Conservation (phyloP, 805 yeast genomes). For the Candida succiphila region DNA sequence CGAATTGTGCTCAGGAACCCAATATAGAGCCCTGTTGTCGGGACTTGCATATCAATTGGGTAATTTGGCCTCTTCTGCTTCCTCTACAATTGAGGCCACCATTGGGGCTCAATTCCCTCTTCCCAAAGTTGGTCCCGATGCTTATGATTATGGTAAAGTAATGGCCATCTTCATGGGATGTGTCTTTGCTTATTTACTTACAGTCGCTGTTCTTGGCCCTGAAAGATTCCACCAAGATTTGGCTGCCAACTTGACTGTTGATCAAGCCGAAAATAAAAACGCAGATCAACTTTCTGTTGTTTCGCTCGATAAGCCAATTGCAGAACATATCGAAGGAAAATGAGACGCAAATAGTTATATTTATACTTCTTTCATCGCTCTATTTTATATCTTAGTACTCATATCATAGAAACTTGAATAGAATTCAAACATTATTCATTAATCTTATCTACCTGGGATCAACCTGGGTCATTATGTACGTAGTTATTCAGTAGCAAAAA, state of each 20-base stretch:
- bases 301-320: not conserved
- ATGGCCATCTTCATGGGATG: constrained; percentile 65
- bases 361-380: not conserved
- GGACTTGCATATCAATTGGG: constrained; percentile 66
- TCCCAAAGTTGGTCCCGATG: constrained; percentile 19
- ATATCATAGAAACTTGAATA: not conserved
- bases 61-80: constrained; percentile 62
- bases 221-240: constrained; percentile 35
- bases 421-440: not conserved
- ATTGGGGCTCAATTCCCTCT: constrained; percentile 54
- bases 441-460: not conserved
- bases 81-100: constrained; percentile 61
- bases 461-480: too few relatives aligned
- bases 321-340: not conserved
- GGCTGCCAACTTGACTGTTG: constrained; percentile 57
- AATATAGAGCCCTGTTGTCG: constrained; percentile 49
- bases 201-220: constrained; percentile 46
- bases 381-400: not conserved
- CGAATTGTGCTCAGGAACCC: constrained; percentile 52
- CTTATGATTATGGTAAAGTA: constrained; percentile 55
- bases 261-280: constrained; percentile 82
- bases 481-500: too few relatives aligned
- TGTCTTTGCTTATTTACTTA: constrained; percentile 42
- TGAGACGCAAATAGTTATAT: not conserved
- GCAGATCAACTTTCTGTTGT: not conserved